Evolutionary conservation across 805 yeast species (phyloP), one percentile per base, ranked within the genome.

Genomic region (Grigorovia transvaalensis): DNA sequence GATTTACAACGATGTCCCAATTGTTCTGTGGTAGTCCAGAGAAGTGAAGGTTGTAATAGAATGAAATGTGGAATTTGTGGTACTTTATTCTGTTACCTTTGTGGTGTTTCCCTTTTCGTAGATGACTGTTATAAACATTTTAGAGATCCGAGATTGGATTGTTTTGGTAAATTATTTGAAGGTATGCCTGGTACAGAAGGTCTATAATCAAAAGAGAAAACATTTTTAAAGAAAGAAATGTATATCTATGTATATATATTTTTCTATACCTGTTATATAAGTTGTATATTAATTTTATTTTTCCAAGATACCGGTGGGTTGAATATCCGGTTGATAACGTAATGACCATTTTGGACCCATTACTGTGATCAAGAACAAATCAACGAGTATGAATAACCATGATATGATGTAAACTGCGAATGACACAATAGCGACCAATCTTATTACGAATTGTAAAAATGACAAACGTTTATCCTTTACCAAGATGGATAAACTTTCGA

Each of bases 361-460:
- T 0, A 74, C 45, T 1, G 74, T n/a, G 7, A 72, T 60, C 40
- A 84, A 61, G n/a, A 76, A 44, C 57, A 74, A 75, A 57, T 86
- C 95, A 23, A 75, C 62, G 4, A 76, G 64, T 57, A 77, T 75
- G 66, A 79, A 85, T 2, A 75, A 44, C 81, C 89, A 88, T 17
- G 83, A 78, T 0, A 84, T 84, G 44, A 81, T 70, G 23, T 88
- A 81, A 52, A 86, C 72, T 13, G 88, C 68, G 12, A 97, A 96
- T 13, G 97, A 96, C 19, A 83, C 63, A 13, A 91, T 84, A 2
- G 96, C 90, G 8, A 85, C 84, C 48, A 90, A 68, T 57, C 90
- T 78, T 11, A 88, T 79, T 9, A 88, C 69, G 67, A 91, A 91
- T 59, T 84, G 87, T 44, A 81, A 64, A 64, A 91, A 91, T 4